phyloP scores from a whole-genome alignment of 1,284 basidiomycete genomes.

The Trichosporon asahii region DNA sequence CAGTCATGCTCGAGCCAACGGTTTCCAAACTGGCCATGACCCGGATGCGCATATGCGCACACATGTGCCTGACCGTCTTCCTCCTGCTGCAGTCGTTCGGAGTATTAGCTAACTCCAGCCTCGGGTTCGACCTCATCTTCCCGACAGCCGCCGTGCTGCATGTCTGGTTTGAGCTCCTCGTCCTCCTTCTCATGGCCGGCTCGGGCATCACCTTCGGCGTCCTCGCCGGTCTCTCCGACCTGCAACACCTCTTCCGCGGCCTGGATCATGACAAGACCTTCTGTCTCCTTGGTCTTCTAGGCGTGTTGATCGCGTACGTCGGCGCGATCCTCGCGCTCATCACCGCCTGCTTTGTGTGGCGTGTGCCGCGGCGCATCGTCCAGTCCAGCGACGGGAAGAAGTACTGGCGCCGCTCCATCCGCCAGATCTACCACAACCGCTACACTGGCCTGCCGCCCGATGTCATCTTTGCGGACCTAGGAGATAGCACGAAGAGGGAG shows the following conservation, averaged over 20 bases:
- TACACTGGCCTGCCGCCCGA: neutral
- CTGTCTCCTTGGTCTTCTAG: neutral
- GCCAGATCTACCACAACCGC: slow-evolving; percentile 1
- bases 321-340: neutral
- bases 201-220: neutral
- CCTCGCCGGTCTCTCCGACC: neutral
- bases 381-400: neutral
- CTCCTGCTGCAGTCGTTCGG: neutral
- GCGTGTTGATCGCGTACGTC: neutral
- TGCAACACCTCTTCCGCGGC: neutral
- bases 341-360: neutral
- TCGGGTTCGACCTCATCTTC: neutral
- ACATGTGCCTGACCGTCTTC: neutral
- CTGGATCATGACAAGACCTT: neutral
- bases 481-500: neutral
- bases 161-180: neutral
- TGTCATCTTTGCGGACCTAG: neutral
- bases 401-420: slow-evolving; percentile 3
- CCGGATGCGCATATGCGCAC: too few species aligned
- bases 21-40: too few species aligned
- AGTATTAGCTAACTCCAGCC: neutral
- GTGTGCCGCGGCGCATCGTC: neutral
- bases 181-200: neutral
- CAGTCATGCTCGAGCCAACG: too few species aligned
- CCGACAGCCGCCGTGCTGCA: neutral